phyloP scores from a whole-genome alignment of 345 rosid species.

The Luvunga scandens region DNA sequence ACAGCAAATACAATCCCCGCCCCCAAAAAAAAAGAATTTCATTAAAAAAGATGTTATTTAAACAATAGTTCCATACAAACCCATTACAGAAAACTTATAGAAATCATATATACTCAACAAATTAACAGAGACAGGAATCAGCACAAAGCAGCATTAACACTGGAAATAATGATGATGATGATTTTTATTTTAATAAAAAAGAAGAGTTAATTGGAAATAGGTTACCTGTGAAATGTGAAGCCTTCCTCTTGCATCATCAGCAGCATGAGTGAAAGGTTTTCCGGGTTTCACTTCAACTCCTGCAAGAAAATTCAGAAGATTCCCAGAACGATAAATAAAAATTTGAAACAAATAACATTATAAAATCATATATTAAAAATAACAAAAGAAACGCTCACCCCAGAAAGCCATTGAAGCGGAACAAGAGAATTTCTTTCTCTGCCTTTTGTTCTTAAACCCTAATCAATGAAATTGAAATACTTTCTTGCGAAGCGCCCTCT shows the following conservation, averaged over 20 bases:
- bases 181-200: background rate
- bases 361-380: background rate
- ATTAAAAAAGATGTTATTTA: background rate
- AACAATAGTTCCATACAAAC: background rate
- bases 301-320: constrained; percentile 22
- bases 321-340: background rate
- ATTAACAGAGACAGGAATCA: background rate
- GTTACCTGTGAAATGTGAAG: constrained; percentile 72
- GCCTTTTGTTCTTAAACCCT: background rate
- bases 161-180: background rate
- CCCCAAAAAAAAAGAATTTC: background rate
- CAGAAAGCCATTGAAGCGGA: constrained; percentile 10
- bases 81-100: background rate
- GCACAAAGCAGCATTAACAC: background rate
- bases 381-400: background rate
- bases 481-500: no score
- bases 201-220: no score
- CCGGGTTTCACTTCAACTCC: constrained; percentile 71
- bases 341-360: background rate
- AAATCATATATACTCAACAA: background rate
- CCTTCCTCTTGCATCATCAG: constrained; percentile 33
- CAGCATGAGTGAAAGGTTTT: constrained; percentile 43
- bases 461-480: background rate
- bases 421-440: background rate
- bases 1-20: background rate